phyloP scores from a whole-genome alignment of 164 flowering plant species.

The grape (Vitis vinifera) region ASM3070453v1 NC_081811.1:22786001-22786500 shows the following conservation, averaged over 20 bases:
- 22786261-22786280: neutral
- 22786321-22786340: neutral
- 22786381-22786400: no score
- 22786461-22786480: no score
- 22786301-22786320: no score
- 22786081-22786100: slow-evolving; percentile 3
- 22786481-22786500: no score
- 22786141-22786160: neutral
- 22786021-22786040: neutral
- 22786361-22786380: no score
- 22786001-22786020: neutral
- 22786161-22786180: neutral
- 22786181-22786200: slow-evolving; percentile 2
- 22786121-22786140: neutral
- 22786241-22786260: neutral
- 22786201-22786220: neutral
- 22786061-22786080: neutral
- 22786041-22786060: slow-evolving; percentile 11
- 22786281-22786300: neutral
- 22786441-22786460: no score
- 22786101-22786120: slow-evolving; percentile 2
- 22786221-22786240: neutral
- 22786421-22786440: no score
- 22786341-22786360: no score
- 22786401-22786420: no score